A percentile compares a stretch with the other conserved stretches of the same genome.
Evolutionary conservation across 2,329 filamentous ascomycete species (phyloP).

Genomic region (Ophiostoma angusticollis): DNA sequence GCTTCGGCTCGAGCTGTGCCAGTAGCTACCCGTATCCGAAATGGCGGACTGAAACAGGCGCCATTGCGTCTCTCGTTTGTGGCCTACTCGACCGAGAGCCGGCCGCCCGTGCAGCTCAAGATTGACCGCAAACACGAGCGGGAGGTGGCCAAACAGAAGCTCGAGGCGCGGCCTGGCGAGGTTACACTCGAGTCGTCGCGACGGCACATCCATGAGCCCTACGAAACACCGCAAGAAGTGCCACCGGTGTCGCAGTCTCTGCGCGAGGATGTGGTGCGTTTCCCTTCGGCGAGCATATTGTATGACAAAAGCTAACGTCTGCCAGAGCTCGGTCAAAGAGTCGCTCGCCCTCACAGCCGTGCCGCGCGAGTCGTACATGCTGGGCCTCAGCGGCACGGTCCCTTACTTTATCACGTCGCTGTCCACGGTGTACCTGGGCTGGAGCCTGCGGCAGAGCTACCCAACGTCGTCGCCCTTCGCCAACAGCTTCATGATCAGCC

Average conservation of each 20-base stretch:
- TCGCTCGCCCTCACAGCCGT: constrained; percentile 54
- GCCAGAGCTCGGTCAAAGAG: constrained; percentile 51
- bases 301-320: not conserved
- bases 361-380: constrained; percentile 52
- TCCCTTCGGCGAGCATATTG: too few species aligned
- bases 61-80: not conserved
- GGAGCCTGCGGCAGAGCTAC: constrained; percentile 60
- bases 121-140: constrained; percentile 46
- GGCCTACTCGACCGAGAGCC: constrained; percentile 12
- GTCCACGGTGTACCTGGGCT: constrained; percentile 69
- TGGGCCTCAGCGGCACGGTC: constrained; percentile 66
- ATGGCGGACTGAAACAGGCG: not conserved
- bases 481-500: constrained; percentile 52
- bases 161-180: constrained; percentile 45
- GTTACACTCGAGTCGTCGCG: constrained; percentile 47
- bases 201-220: constrained; percentile 34
- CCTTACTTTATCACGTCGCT: constrained; percentile 79
- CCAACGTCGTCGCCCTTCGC: constrained; percentile 48
- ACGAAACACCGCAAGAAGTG: constrained; percentile 15
- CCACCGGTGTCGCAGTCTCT: constrained; percentile 22
- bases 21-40: not conserved
- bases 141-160: constrained; percentile 37
- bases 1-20: too few species aligned
- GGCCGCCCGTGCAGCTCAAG: constrained; percentile 8
- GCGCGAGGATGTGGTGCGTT: constrained; percentile 45